Percentiles rank a stretch among this genome's conserved stretches.
Conservation (phyloP, 768 basidiomycete genomes). For the Boletus fagicola region DNA sequence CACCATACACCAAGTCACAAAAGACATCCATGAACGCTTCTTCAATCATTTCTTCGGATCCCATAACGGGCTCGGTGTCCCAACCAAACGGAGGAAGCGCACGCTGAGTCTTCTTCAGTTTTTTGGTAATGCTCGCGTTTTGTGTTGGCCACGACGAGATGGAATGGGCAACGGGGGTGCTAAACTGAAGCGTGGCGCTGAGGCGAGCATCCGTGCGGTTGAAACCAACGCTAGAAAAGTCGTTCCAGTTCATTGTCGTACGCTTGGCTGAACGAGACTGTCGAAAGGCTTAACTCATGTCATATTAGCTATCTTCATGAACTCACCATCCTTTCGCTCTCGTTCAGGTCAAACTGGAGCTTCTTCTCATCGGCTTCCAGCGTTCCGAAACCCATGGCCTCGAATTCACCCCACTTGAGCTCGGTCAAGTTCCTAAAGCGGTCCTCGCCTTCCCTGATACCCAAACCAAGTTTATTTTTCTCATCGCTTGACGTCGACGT, state of each 20-base stretch:
- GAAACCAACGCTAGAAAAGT: constrained; percentile 85
- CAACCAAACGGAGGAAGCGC: constrained; percentile 83
- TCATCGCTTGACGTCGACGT: constrained; percentile 33
- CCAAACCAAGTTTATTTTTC: constrained; percentile 31
- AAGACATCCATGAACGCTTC: constrained; percentile 88
- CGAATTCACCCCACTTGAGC: constrained; percentile 90
- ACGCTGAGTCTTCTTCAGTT: constrained; percentile 77
- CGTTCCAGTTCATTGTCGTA: constrained; percentile 84
- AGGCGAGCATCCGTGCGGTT: constrained; percentile 73
- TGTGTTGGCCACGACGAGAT: constrained; percentile 75
- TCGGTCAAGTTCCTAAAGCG: constrained; percentile 81
- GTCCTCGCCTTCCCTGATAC: constrained; percentile 53
- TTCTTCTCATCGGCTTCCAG: constrained; percentile 57
- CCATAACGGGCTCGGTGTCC: constrained; percentile 84
- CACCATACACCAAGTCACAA: constrained; percentile 76
- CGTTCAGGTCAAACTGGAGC: constrained; percentile 90
- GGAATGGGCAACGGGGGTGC: constrained; percentile 49
- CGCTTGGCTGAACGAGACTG: constrained; percentile 73
- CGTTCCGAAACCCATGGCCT: constrained; percentile 73
- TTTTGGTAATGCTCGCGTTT: constrained; percentile 67
- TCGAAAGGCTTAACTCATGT: constrained; percentile 7
- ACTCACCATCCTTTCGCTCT: constrained; percentile 69
- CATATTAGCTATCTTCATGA: neutral
- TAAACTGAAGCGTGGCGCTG: constrained; percentile 79
- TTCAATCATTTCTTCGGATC: constrained; percentile 79